Conservation (phyloP, 2,329 filamentous ascomycete species). For the Claviceps pusilla region DNA sequence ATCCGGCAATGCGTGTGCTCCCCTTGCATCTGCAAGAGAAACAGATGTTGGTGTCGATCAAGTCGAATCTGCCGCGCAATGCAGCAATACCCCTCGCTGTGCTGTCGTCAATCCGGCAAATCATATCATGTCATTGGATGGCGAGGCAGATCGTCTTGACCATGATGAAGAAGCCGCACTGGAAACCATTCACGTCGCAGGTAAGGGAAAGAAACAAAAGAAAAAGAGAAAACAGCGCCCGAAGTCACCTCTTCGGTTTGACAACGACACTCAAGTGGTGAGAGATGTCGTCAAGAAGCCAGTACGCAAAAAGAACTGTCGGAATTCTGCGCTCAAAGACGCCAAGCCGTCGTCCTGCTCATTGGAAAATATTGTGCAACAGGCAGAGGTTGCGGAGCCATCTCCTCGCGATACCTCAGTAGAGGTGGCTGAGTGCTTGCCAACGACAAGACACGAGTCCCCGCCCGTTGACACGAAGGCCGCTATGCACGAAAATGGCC, state of each 20-base stretch:
- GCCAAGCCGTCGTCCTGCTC: neutral
- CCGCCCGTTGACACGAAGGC: neutral
- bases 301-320: conserved; percentile 1
- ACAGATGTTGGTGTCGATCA: neutral
- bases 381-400: neutral
- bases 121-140: conserved; percentile 1
- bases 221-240: conserved; percentile 19
- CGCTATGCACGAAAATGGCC: neutral
- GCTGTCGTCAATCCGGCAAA: neutral
- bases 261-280: conserved; percentile 16
- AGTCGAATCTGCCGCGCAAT: neutral
- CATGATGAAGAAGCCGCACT: neutral
- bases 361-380: neutral
- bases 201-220: neutral
- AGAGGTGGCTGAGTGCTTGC: neutral
- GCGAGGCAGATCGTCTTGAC: neutral
- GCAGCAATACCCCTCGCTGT: no score
- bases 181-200: neutral
- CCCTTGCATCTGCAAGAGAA: neutral
- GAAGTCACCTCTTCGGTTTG: conserved; percentile 20
- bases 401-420: neutral
- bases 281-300: conserved; percentile 3
- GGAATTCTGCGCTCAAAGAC: neutral
- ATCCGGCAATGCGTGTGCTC: no score
- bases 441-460: neutral